Evolutionary conservation across 441 rosid species (phyloP).

Genomic region (Brassica hybrid): DNA sequence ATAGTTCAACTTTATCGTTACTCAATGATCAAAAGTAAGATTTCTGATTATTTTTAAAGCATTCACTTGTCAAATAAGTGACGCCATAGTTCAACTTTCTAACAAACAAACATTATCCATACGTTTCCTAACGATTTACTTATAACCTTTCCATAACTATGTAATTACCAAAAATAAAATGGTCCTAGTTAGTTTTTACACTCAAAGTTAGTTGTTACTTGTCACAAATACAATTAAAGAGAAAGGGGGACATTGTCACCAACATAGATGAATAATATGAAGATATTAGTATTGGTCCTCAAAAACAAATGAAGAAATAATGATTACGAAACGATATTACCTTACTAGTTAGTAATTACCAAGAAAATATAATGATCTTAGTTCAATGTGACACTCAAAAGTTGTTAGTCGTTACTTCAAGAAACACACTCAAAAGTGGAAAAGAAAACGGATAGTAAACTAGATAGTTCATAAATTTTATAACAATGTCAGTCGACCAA

Average conservation of each 20-base stretch:
- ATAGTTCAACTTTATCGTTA: background rate
- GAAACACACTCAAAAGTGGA: background rate
- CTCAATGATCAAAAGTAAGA: background rate
- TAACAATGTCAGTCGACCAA: background rate
- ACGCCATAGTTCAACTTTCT: background rate
- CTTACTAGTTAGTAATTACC: constrained; percentile 15
- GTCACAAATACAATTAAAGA: constrained; percentile 4
- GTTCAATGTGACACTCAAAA: constrained; percentile 24
- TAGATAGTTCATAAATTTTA: background rate
- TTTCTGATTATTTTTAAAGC: background rate
- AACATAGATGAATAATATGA: constrained; percentile 1
- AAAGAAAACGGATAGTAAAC: background rate
- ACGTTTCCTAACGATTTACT: background rate
- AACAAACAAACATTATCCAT: background rate
- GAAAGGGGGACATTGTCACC: constrained; percentile 17
- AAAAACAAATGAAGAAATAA: background rate
- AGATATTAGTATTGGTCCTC: constrained; percentile 1
- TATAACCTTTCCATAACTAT: background rate
- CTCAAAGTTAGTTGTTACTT: constrained; percentile 16
- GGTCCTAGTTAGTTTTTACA: constrained; percentile 9
- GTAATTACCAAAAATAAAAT: background rate
- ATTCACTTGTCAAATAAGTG: background rate
- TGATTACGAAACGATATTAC: background rate
- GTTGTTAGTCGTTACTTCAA: constrained; percentile 11
- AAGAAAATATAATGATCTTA: background rate